Percentiles rank a stretch among this genome's conserved stretches.
These are phyloP conservation scores for Penicillium sp. DNA, from an alignment of 2,329 filamentous ascomycete species.

Conservation along the genomic window DNA sequence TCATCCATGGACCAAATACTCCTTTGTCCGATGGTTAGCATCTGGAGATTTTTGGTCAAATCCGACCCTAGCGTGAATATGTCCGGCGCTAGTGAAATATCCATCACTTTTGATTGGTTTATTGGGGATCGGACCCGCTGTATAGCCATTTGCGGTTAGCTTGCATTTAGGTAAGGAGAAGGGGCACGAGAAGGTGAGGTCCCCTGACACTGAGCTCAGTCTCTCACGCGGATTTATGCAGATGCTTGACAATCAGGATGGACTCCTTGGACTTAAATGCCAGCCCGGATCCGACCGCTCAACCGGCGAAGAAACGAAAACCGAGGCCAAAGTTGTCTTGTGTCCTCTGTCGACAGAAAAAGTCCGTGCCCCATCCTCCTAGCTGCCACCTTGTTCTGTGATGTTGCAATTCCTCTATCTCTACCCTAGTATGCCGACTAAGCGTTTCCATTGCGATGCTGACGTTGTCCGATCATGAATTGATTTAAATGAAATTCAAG, in stretches of 20 bases:
- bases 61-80: slow-evolving; percentile 18
- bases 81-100: slow-evolving; percentile 14
- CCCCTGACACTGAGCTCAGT: slow-evolving; percentile 1
- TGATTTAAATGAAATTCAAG: background rate
- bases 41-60: slow-evolving; percentile 8
- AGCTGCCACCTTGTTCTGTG: background rate
- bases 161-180: background rate
- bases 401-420: background rate
- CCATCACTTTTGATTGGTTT: background rate
- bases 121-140: background rate
- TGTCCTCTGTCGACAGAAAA: slow-evolving; percentile 27
- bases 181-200: background rate
- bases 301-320: slow-evolving; percentile 14
- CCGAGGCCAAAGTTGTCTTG: slow-evolving; percentile 24
- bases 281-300: background rate
- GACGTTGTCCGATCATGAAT: background rate
- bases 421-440: background rate
- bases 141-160: background rate
- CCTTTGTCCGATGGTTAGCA: background rate
- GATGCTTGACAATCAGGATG: background rate
- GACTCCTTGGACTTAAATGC: slow-evolving; percentile 1
- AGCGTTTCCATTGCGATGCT: background rate
- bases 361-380: slow-evolving; percentile 18
- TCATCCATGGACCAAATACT: background rate
- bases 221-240: slow-evolving; percentile 14